Conservation (phyloP, 1,284 basidiomycete genomes). For the Agroathelia rolfsii region DNA sequence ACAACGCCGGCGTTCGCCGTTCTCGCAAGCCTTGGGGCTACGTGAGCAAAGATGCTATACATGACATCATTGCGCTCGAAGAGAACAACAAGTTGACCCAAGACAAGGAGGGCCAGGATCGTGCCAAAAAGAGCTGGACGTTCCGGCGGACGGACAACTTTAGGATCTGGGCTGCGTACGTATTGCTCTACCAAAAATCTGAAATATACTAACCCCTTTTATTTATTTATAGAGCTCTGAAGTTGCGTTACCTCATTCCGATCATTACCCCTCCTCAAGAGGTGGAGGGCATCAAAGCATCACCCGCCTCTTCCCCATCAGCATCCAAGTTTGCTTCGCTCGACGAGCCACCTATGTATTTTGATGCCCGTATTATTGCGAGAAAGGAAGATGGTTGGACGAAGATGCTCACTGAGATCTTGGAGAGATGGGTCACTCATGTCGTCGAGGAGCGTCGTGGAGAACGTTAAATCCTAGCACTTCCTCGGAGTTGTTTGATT, state of each 20-base stretch:
- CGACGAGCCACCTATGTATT: constrained; percentile 33
- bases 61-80: constrained; percentile 65
- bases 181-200: constrained; percentile 11
- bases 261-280: constrained; percentile 42
- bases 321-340: constrained; percentile 21
- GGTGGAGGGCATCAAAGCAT: constrained; percentile 18
- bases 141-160: constrained; percentile 79
- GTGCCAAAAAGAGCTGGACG: constrained; percentile 52
- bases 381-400: constrained; percentile 73
- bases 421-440: constrained; percentile 58
- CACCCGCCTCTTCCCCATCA: constrained; percentile 16
- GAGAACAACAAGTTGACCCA: constrained; percentile 27
- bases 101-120: constrained; percentile 22
- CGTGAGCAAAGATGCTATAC: constrained; percentile 66
- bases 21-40: constrained; percentile 85
- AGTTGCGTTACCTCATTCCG: constrained; percentile 68
- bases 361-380: constrained; percentile 68
- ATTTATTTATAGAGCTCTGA: constrained; percentile 50
- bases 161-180: constrained; percentile 72
- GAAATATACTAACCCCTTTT: constrained; percentile 1
- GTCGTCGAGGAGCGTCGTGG: constrained; percentile 58
- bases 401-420: constrained; percentile 55
- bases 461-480: constrained; percentile 25
- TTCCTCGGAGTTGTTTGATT: too few species aligned
- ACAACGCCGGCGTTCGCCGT: constrained; percentile 69